Base-by-base conservation (phyloP, 192 early-diverging fungal species). In the Entomortierella parvispora region DNA sequence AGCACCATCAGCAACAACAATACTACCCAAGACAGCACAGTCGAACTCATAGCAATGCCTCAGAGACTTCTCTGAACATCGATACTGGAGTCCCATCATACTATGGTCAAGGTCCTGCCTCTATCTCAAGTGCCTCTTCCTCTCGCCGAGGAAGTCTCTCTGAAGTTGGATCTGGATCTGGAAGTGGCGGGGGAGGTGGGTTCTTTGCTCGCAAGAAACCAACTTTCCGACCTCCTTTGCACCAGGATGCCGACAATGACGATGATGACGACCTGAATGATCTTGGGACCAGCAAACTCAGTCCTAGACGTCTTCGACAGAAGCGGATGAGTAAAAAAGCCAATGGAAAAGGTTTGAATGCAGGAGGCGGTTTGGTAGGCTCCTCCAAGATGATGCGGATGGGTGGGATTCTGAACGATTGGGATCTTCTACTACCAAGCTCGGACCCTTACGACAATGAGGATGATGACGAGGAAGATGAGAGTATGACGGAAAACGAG, bases 81-180 rank as follows among this genome's bases (percentile, higher is more conserved):
- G 70, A 74, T 37, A 60, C 70, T 2, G 37, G 32, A 2, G 25
- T 65, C n/a, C 31, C 17, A 0, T 40, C 40, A 11, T 18, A 43
- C 23, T 74, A 65, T 33, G 48, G 45, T 2, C 57, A 62, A 10
- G 62, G 62, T 1, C 70, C 50, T 3, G 50, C 46, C 0, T 65
- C 70, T 0, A 56, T 65, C 28, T 74, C 70, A 2, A 74, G 70
- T 28, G 63, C 70, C 29, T 33, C 34, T 20, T 65, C 62, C 0
- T 65, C 70, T n/a, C 37, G 62, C 11, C 70, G 70, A 9, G 62
- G 60, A 37, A 71, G 61, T 58, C 29, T 64, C 22, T 71, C 61
- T 22, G 69, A 64, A 2, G 34, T 26, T 3, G 28, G 25, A 43
- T 42, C 42, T 26, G 23, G 17, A 15, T 7, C 8, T 7, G n/a